Conservation (phyloP, 129 eudicot species). For the Centella asiatica region DNA sequence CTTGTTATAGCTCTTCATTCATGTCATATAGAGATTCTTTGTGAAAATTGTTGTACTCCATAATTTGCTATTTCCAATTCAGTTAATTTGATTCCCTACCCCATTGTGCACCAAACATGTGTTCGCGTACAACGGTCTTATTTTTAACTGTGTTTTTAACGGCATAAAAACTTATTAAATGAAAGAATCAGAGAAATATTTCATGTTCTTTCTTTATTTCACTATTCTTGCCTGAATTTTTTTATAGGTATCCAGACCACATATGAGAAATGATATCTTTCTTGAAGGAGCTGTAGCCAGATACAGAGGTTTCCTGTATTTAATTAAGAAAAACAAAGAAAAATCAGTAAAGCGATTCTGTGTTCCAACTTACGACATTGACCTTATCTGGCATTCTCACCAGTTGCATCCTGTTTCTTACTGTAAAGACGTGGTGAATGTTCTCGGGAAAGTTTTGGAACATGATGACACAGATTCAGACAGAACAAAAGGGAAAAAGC, state of each 20-base stretch:
- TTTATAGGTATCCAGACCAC: slow-evolving; percentile 67
- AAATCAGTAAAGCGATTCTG: slow-evolving; percentile 52
- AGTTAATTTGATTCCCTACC: not conserved
- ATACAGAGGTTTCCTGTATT: slow-evolving; percentile 85
- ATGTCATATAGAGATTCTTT: no score
- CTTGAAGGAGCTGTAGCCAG: slow-evolving; percentile 81
- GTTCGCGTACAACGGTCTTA: no score
- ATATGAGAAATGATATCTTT: slow-evolving; percentile 45
- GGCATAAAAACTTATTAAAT: no score
- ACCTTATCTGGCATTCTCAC: slow-evolving; percentile 97
- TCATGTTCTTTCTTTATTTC: not conserved
- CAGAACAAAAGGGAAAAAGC: slow-evolving; percentile 72
- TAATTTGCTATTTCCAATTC: no score
- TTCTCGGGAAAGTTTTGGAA: slow-evolving; percentile 71
- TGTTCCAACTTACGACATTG: slow-evolving; percentile 95
- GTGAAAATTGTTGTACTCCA: no score
- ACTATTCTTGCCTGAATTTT: not conserved
- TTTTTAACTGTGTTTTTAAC: no score
- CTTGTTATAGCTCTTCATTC: not conserved
- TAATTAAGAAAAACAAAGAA: slow-evolving; percentile 80
- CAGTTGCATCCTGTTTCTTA: slow-evolving; percentile 82
- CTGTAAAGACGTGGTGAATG: slow-evolving; percentile 44
- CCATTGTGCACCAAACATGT: not conserved
- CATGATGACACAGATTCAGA: slow-evolving; percentile 95
- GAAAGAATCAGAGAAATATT: not conserved